These are phyloP conservation scores for Alternaria gansuensis DNA, from an alignment of 2,329 filamentous ascomycete species.

Conservation along the genomic window DNA sequence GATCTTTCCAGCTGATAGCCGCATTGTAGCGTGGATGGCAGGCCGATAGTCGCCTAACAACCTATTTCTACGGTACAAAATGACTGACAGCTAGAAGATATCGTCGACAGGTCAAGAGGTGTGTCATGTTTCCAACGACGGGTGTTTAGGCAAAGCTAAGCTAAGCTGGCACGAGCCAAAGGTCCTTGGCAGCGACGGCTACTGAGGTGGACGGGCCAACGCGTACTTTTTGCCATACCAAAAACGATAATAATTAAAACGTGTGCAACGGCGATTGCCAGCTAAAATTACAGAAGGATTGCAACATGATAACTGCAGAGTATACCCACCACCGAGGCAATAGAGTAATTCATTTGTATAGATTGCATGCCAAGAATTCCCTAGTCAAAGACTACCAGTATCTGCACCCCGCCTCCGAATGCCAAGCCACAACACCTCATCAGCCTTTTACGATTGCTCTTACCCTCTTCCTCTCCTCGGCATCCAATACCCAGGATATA, in stretches of 20 bases:
- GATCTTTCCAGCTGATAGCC: constrained; percentile 9
- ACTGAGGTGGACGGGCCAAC: no score
- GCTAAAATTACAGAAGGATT: background rate
- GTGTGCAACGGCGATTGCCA: no score
- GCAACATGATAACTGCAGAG: background rate
- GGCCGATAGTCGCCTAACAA: background rate
- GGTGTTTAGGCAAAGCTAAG: constrained; percentile 9
- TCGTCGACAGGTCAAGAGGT: background rate
- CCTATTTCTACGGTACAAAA: background rate
- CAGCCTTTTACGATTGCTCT: constrained; percentile 68
- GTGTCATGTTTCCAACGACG: background rate
- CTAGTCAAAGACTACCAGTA: background rate
- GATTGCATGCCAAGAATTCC: constrained; percentile 33
- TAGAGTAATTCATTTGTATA: constrained; percentile 18
- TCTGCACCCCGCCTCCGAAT: background rate
- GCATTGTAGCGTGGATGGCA: constrained; percentile 18
- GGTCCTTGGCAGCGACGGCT: constrained; percentile 8
- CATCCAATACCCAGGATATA: constrained; percentile 74
- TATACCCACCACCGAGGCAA: constrained; percentile 1
- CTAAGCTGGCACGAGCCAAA: constrained; percentile 22
- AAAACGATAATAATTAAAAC: background rate
- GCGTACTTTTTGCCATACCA: no score
- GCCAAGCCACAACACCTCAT: background rate
- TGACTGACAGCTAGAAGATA: background rate
- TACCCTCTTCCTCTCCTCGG: constrained; percentile 77